phyloP scores from a whole-genome alignment of 2,329 filamentous ascomycete species.

The Colletotrichum euphorbiae region DNA sequence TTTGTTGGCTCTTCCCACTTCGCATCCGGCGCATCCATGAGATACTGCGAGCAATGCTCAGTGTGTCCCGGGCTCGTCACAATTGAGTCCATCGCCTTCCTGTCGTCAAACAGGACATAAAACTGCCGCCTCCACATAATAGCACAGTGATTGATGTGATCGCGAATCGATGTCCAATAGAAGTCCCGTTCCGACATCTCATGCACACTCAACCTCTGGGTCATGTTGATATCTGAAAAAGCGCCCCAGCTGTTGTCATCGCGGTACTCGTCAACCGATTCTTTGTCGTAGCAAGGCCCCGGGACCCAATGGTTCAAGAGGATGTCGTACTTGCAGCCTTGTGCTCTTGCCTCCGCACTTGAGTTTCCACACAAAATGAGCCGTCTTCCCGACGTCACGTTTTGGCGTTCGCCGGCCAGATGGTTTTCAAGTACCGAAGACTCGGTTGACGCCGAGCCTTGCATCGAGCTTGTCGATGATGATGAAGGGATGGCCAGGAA shows the following conservation, averaged over 20 bases:
- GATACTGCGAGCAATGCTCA: conserved; percentile 45
- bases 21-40: conserved; percentile 43
- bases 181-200: conserved; percentile 42
- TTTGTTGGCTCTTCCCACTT: conserved; percentile 40
- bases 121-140: conserved; percentile 46
- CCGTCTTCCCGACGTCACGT: conserved; percentile 40
- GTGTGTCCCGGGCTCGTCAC: conserved; percentile 44
- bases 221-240: conserved; percentile 43
- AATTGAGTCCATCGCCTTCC: conserved; percentile 41
- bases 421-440: background rate
- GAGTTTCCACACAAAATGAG: conserved; percentile 42
- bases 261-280: conserved; percentile 44
- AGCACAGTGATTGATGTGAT: conserved; percentile 46
- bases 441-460: background rate
- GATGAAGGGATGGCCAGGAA: conserved; percentile 33
- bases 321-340: conserved; percentile 44
- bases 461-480: background rate
- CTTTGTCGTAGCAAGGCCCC: conserved; percentile 41
- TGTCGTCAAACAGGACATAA: conserved; percentile 43
- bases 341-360: conserved; percentile 37
- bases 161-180: conserved; percentile 43
- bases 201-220: conserved; percentile 38
- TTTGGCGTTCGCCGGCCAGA: conserved; percentile 28
- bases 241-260: conserved; percentile 44
- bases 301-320: conserved; percentile 45